Evolutionary conservation across 2,329 filamentous ascomycete genomes (phyloP), one percentile per base, ranked within the genome.

Genomic region (Phoma herbarum): DNA sequence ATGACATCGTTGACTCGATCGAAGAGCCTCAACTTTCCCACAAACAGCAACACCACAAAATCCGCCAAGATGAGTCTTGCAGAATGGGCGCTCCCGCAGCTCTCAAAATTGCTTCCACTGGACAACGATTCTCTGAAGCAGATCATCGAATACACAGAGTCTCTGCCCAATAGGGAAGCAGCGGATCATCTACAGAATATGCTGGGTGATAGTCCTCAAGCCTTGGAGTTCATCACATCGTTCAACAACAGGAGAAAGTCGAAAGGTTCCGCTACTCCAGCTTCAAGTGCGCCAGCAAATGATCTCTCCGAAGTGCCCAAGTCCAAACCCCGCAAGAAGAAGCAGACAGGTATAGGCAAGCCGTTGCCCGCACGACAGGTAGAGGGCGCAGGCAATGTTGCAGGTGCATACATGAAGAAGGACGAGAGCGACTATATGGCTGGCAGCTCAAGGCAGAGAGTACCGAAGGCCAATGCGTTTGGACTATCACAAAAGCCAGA

Each of bases 121-220:
- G 93, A 96, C 33, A 88, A 96, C 33, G 88, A 91, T 12, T 93
- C 94, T 39, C 82, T 98, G 29, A 86, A 88, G 71, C 92, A 98
- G 73, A 85, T 97, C 42, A 83, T 98, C 65, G 87, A 91, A 46
- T 97, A 97, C 75, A 88, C 91, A 2, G 82, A 86, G 33, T 90
- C 88, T 0, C 84, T 98, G 9, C 88, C 92, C 20, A 93, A 90
- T 72, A 80, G 87, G 50, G 90, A 90, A 63, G 91, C 92, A 14
- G 92, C 88, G 49, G 88, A 93, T 41, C 92, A 98, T 77, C 89
- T 99, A 61, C 90, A 88, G 75, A 92, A 95, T 72, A 82, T 99
- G 52, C 85, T 99, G 0, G 95, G 94, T 48, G 92, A 96, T 75
- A 93, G 91, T 7, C 86, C 93, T 1, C 88, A 90, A 67, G 85